These are phyloP conservation scores for Aspergillus versicolor DNA, from an alignment of 2,329 filamentous ascomycete genomes.

Conservation along the genomic window DNA sequence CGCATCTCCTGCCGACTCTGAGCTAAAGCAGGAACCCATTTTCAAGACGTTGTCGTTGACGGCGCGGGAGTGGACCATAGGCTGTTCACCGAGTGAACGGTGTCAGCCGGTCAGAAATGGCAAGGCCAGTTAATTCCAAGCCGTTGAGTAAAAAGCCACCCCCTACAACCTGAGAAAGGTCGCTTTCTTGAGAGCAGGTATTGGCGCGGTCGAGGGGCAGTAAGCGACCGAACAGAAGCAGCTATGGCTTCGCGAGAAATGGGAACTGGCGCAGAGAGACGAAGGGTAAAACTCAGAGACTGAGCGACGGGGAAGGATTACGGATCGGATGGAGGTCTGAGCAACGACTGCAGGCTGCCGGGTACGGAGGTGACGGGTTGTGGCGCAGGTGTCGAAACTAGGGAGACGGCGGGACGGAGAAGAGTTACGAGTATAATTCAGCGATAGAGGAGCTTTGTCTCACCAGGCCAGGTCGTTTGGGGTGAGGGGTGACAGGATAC, in stretches of 20 bases:
- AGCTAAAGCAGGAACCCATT: slow-evolving; percentile 95
- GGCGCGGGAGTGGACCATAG: slow-evolving; percentile 23
- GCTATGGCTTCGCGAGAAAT: slow-evolving; percentile 11
- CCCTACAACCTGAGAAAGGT: slow-evolving; percentile 1
- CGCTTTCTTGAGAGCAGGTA: neutral
- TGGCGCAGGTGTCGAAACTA: slow-evolving; percentile 20
- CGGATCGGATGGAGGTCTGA: slow-evolving; percentile 18
- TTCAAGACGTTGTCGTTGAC: slow-evolving; percentile 23
- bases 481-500: slow-evolving; percentile 25
- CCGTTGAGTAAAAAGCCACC: slow-evolving; percentile 3
- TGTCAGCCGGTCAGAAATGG: slow-evolving; percentile 26
- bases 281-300: slow-evolving; percentile 13
- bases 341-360: slow-evolving; percentile 23
- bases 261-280: slow-evolving; percentile 17
- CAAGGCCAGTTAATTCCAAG: slow-evolving; percentile 16
- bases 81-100: slow-evolving; percentile 25
- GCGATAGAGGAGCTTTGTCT: slow-evolving; percentile 11
- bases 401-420: slow-evolving; percentile 13
- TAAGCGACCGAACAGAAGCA: slow-evolving; percentile 12
- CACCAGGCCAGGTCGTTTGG: slow-evolving; percentile 9
- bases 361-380: slow-evolving; percentile 19
- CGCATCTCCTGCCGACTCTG: slow-evolving; percentile 72
- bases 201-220: slow-evolving; percentile 11
- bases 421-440: slow-evolving; percentile 10
- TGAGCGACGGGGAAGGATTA: slow-evolving; percentile 14